Percentiles rank a stretch among this genome's conserved stretches.
These are phyloP conservation scores for Alternaria conjuncta DNA, from an alignment of 2,329 filamentous ascomycete species.

Conservation along the genomic window DNA sequence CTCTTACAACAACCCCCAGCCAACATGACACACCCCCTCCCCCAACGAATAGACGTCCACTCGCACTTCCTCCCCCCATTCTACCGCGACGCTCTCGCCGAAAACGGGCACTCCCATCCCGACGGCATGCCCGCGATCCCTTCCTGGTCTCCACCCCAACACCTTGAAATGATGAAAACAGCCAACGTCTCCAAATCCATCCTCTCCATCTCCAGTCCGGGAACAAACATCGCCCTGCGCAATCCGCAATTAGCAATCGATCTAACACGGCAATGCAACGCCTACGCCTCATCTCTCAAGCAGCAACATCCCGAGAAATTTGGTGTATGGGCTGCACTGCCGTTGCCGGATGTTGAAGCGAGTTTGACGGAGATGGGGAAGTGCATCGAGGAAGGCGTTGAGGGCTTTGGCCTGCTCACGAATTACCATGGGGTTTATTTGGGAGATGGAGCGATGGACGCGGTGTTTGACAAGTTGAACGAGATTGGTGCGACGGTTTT, in stretches of 20 bases:
- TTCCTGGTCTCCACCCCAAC: slow-evolving; percentile 54
- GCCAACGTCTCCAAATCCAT: slow-evolving; percentile 60
- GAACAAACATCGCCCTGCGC: slow-evolving; percentile 54
- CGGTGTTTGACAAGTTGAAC: slow-evolving; percentile 59
- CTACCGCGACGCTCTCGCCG: slow-evolving; percentile 51
- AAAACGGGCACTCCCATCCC: slow-evolving; percentile 52
- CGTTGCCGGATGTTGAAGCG: slow-evolving; percentile 58
- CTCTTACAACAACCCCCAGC: background rate
- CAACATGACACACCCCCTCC: slow-evolving; percentile 29
- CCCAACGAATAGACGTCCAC: slow-evolving; percentile 56
- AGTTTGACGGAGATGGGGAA: slow-evolving; percentile 57
- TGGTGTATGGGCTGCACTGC: slow-evolving; percentile 62
- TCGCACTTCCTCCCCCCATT: slow-evolving; percentile 55
- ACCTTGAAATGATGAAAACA: slow-evolving; percentile 59
- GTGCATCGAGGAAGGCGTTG: slow-evolving; percentile 53
- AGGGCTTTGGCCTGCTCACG: slow-evolving; percentile 60
- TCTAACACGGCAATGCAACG: slow-evolving; percentile 52
- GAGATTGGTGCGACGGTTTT: slow-evolving; percentile 57
- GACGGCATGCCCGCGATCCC: slow-evolving; percentile 60
- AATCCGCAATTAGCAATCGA: slow-evolving; percentile 46
- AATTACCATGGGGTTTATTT: slow-evolving; percentile 62
- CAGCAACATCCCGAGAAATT: slow-evolving; percentile 50
- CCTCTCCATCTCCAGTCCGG: slow-evolving; percentile 62
- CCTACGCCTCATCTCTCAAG: slow-evolving; percentile 51
- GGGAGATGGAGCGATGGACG: slow-evolving; percentile 55